These are phyloP conservation scores for Chlorophyllum brunneum DNA, from an alignment of 768 basidiomycete species.

Conservation along the genomic window DNA sequence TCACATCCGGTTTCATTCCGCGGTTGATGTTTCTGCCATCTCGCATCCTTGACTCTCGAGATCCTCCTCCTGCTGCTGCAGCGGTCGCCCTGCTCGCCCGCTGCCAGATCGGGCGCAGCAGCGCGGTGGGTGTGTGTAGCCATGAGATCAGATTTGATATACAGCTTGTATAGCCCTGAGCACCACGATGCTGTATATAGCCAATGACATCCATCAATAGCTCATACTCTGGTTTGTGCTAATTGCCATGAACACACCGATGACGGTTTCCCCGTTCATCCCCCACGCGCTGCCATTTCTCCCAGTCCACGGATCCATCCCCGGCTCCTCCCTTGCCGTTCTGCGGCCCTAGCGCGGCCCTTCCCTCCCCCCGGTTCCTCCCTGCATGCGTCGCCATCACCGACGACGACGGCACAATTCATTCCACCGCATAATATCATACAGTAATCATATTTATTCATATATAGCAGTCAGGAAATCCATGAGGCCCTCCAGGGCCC, in stretches of 20 bases:
- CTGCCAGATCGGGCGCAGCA: conserved; percentile 7
- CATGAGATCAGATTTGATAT: conserved; percentile 7
- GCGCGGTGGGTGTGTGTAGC: background rate
- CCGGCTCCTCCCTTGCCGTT: background rate
- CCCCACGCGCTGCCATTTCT: background rate
- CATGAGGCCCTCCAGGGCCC: background rate
- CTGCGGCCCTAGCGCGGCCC: conserved; percentile 10
- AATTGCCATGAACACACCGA: conserved; percentile 10
- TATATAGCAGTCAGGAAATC: background rate
- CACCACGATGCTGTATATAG: conserved; percentile 8
- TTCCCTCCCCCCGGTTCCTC: conserved; percentile 11
- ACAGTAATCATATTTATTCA: background rate
- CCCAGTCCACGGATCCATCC: background rate
- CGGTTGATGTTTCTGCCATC: conserved; percentile 9
- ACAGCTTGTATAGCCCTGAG: background rate
- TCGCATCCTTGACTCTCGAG: too few relatives aligned
- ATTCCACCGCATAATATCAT: conserved; percentile 8
- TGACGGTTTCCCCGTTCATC: conserved; percentile 7
- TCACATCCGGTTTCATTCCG: conserved; percentile 8
- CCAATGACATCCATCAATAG: conserved; percentile 7
- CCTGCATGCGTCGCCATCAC: conserved; percentile 6
- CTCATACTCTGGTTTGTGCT: conserved; percentile 8
- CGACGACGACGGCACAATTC: conserved; percentile 10
- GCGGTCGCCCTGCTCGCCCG: background rate
- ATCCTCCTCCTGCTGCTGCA: conserved; percentile 1